A percentile compares a stretch with the other conserved stretches of the same genome.
phyloP scores from a whole-genome alignment of 352 stramenopile genomes.

The Chrysophaeum taylorii region DNA sequence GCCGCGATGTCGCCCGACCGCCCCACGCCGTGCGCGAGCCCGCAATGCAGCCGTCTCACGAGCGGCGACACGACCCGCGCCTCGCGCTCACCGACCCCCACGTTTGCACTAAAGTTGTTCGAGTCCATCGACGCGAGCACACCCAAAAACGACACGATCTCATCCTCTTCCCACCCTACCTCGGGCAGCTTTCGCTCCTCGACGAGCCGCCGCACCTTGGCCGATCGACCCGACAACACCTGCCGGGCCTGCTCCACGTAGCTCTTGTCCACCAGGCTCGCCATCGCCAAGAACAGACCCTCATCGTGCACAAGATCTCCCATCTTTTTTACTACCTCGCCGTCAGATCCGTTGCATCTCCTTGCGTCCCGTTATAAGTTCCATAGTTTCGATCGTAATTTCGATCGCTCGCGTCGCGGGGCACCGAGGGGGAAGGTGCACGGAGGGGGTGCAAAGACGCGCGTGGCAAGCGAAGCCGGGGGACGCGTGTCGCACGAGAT shows the following conservation, averaged over 20 bases:
- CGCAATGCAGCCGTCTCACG: constrained; percentile 76
- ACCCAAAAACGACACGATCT: neutral
- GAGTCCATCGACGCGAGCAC: constrained; percentile 4
- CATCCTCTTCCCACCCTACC: neutral
- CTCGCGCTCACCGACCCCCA: constrained; percentile 91
- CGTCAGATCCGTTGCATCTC: too few species aligned
- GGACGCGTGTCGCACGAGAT: too few species aligned
- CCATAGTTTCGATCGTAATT: too few species aligned
- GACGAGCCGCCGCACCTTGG: neutral
- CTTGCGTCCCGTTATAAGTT: too few species aligned
- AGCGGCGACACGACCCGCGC: constrained; percentile 72
- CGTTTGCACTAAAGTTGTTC: constrained; percentile 36
- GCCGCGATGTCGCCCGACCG: constrained; percentile 93
- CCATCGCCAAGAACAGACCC: neutral
- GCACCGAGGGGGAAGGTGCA: too few species aligned
- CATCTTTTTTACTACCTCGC: too few species aligned
- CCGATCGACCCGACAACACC: neutral
- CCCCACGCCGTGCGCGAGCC: constrained; percentile 86
- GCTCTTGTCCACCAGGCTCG: neutral
- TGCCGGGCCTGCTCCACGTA: neutral
- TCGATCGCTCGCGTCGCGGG: too few species aligned
- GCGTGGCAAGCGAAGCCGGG: too few species aligned
- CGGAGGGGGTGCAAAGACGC: too few species aligned
- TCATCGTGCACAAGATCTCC: too few species aligned
- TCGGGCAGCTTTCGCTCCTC: neutral